Conservation (phyloP, 306 rosid species). For the Neltuma alba region DNA sequence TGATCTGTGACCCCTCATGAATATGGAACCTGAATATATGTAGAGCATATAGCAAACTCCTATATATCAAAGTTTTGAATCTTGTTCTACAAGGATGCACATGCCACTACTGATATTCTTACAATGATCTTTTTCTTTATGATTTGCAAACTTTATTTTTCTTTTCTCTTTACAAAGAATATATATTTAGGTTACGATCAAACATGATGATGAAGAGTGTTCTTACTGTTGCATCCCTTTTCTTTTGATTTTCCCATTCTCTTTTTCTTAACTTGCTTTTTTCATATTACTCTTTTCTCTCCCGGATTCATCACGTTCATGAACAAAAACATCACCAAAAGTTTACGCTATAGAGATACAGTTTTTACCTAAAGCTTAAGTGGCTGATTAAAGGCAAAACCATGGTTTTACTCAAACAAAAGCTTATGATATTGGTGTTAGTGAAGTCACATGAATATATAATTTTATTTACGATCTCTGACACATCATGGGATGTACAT, state of each 20-base stretch:
- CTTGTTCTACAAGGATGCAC: slow-evolving; percentile 52
- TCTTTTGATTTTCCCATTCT: slow-evolving; percentile 35
- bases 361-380: neutral
- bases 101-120: slow-evolving; percentile 37
- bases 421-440: neutral
- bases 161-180: slow-evolving; percentile 37
- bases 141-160: slow-evolving; percentile 43
- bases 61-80: neutral
- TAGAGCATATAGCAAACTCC: neutral
- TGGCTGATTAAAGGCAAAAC: neutral
- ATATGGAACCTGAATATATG: neutral
- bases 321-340: slow-evolving; percentile 12
- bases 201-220: slow-evolving; percentile 61
- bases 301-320: slow-evolving; percentile 2
- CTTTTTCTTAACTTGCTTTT: slow-evolving; percentile 41
- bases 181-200: slow-evolving; percentile 44
- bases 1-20: neutral
- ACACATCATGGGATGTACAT: neutral
- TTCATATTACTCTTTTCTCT: slow-evolving; percentile 37
- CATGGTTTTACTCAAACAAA: neutral
- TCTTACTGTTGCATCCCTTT: slow-evolving; percentile 47
- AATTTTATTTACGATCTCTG: neutral
- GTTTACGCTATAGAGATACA: neutral
- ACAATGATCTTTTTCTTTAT: slow-evolving; percentile 41
- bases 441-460: neutral